phyloP scores from a whole-genome alignment of 495 filamentous ascomycete genomes.

The Penicillium lividum region DNA sequence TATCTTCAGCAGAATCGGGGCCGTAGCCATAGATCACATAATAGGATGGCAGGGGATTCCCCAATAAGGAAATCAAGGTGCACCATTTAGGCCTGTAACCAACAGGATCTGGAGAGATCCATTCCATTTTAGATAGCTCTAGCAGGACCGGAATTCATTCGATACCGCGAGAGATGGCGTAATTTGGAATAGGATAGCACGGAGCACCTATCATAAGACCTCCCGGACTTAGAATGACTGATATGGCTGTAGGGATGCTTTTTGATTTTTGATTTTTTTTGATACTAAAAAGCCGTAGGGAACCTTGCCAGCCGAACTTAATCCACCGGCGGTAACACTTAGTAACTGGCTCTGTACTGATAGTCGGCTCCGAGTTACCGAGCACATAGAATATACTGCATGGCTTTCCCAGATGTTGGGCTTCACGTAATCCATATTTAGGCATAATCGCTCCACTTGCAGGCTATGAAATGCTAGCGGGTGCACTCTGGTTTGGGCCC shows the following conservation, averaged over 20 bases:
- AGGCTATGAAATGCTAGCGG: background rate
- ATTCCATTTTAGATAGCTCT: background rate
- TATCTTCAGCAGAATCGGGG: constrained; percentile 1
- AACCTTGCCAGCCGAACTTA: background rate
- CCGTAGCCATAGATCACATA: background rate
- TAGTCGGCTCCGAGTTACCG: background rate
- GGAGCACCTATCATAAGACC: background rate
- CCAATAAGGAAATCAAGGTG: background rate
- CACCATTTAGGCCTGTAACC: background rate
- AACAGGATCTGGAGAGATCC: background rate
- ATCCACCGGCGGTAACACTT: background rate
- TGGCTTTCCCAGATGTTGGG: background rate
- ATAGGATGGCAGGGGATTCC: background rate
- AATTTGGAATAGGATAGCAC: too few species aligned
- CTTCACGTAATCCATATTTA: background rate
- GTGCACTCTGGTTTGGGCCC: background rate
- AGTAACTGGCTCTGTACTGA: background rate
- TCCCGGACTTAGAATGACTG: background rate
- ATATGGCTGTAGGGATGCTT: background rate
- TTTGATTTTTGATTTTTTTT: too few species aligned
- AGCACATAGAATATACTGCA: background rate
- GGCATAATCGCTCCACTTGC: too few species aligned
- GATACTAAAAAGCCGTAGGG: background rate
- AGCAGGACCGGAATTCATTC: background rate
- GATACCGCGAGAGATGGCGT: constrained; percentile 3